These are phyloP conservation scores for Trichoderma oligosporum DNA, from an alignment of 2,329 filamentous ascomycete genomes.

Conservation along the genomic window DNA sequence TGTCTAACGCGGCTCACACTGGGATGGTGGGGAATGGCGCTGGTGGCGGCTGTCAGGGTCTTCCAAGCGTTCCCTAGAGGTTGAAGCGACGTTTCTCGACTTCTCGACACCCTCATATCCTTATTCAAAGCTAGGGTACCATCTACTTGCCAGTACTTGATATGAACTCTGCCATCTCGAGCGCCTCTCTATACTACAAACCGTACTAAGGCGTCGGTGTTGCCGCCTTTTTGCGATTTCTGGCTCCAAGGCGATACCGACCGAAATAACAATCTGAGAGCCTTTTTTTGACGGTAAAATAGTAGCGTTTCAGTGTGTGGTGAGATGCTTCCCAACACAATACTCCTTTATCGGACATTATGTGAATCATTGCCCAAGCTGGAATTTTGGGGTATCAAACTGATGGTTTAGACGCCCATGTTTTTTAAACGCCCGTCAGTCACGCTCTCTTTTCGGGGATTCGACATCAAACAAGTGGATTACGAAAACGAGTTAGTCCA, in stretches of 20 bases:
- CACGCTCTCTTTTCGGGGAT: not conserved
- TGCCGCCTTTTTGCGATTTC: not conserved
- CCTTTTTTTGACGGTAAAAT: not conserved
- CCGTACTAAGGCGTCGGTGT: no score
- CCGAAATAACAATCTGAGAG: not conserved
- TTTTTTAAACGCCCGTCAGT: not conserved
- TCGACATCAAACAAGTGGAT: not conserved
- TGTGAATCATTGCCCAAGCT: not conserved
- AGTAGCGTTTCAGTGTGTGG: constrained; percentile 10
- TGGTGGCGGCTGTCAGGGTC: constrained; percentile 12
- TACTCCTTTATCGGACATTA: not conserved
- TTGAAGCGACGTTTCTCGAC: constrained; percentile 5
- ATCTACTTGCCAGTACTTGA: not conserved
- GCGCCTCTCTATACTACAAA: not conserved
- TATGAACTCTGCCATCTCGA: not conserved
- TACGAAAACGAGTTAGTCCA: not conserved
- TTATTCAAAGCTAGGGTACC: not conserved
- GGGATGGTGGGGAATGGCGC: constrained; percentile 15
- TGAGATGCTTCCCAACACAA: not conserved
- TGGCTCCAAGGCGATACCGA: not conserved
- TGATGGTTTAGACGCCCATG: not conserved
- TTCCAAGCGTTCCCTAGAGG: not conserved
- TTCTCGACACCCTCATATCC: not conserved
- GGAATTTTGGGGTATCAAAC: constrained; percentile 1
- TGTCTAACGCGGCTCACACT: constrained; percentile 10